Base-by-base conservation (phyloP, 805 yeast species). In the Lachancea fermentati region DNA sequence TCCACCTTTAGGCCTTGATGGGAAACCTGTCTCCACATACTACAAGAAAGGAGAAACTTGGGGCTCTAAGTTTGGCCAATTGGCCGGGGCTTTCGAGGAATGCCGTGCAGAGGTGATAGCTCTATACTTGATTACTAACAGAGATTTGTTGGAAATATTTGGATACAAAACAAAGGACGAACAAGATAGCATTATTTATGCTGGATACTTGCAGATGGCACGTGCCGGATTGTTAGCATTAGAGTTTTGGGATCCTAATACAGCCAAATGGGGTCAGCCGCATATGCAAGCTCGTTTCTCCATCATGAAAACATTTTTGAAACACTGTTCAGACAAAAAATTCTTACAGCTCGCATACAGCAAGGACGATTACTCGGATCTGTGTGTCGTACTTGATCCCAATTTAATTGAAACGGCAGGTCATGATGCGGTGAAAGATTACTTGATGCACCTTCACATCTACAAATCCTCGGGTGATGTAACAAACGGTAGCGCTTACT, bases 261-360 rank as follows among this genome's bases (percentile, higher is more conserved):
- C 85, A 19, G 67, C 69, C 44, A 86, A 85, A 64, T 87, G 96
- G 95, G 96, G 96, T 22, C 96, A 87, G 66, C 80, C 96, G 11
- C 96, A 87, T 60, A 85, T 86, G 87, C 95, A 86, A 66, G 96
- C 95, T 3, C 72, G 96, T 62, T 87, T 74, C 64, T 85, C 93
- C 24, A 86, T 87, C 50, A 71, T 85, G 72, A 85, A 84, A 66
- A 73, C 81, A 11, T 79, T 85, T 57, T 64, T 83, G 52, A 71
- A 78, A 39, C 60, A 56, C 34, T 46, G 54, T 17, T 81, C 87
- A 1, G 79, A 83, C 19, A 62, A 67, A 17, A 73, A 67, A 13
- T 80, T 86, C 30, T 79, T 79, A 19, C 65, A 67, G 36, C 63
- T 87, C 37, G 71, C 69, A 28, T 67, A 71, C 51, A 55, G 72